These are phyloP conservation scores for Cyberlindnera petersonii DNA, from an alignment of 805 yeast species.

Conservation along the genomic window DNA sequence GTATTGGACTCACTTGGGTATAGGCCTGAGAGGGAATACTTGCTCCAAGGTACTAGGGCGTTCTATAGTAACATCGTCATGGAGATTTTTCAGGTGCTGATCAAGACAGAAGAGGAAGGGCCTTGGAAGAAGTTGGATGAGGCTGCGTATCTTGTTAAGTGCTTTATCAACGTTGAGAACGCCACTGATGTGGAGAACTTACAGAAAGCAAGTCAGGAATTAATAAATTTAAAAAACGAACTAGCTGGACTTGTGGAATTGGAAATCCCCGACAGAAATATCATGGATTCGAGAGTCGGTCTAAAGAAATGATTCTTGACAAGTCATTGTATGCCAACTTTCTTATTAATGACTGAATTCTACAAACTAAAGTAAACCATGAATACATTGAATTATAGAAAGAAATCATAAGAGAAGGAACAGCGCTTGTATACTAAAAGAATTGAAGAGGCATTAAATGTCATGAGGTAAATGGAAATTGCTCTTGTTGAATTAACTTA, in stretches of 20 bases:
- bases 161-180: conserved; percentile 64
- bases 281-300: conserved; percentile 66
- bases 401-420: not conserved
- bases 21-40: conserved; percentile 54
- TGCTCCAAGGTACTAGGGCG: conserved; percentile 58
- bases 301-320: conserved; percentile 5
- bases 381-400: not conserved
- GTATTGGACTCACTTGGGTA: conserved; percentile 69
- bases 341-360: too few species aligned
- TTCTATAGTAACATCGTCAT: conserved; percentile 55
- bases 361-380: too few species aligned
- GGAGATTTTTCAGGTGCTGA: conserved; percentile 48
- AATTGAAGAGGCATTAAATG: not conserved
- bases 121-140: conserved; percentile 40
- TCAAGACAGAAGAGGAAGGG: conserved; percentile 27
- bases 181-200: conserved; percentile 74
- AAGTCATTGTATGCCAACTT: too few species aligned
- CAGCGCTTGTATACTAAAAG: not conserved
- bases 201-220: conserved; percentile 58
- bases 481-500: too few species aligned
- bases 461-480: conserved; percentile 5
- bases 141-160: conserved; percentile 53
- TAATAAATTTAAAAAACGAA: conserved; percentile 59
- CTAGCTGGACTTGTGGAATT: conserved; percentile 65
- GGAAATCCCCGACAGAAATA: conserved; percentile 70